A percentile compares a stretch with the other conserved stretches of the same genome.
phyloP scores from a whole-genome alignment of 306 rosid species.

The Sechiopsis laciniata region DNA sequence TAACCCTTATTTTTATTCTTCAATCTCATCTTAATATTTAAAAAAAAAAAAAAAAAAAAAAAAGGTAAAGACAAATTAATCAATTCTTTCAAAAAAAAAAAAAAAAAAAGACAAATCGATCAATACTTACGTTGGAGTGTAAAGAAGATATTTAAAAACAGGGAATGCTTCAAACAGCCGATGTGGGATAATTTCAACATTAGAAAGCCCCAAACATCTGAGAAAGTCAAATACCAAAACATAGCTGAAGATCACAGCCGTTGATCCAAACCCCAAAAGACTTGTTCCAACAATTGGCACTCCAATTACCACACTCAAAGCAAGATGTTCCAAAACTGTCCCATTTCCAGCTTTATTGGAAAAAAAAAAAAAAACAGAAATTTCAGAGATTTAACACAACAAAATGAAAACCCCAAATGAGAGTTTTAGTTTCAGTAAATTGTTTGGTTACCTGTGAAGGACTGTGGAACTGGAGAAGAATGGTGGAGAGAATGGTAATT shows the following conservation, averaged over 20 bases:
- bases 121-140: constrained; percentile 78
- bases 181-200: constrained; percentile 63
- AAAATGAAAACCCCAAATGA: not conserved
- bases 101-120: not conserved
- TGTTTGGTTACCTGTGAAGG: constrained; percentile 47
- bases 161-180: constrained; percentile 49
- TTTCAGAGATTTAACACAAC: not conserved
- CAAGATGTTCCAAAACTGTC: constrained; percentile 60
- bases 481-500: constrained; percentile 79
- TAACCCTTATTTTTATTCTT: not conserved
- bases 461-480: constrained; percentile 60
- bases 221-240: constrained; percentile 60
- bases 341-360: constrained; percentile 56
- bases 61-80: not conserved
- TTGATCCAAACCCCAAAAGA: constrained; percentile 67
- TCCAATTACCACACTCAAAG: constrained; percentile 49
- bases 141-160: constrained; percentile 53
- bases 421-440: not conserved
- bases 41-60: too few relatives aligned
- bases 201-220: constrained; percentile 75
- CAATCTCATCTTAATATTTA: not conserved
- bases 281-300: constrained; percentile 56
- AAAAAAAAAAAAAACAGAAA: not conserved
- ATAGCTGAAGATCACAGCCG: constrained; percentile 40
- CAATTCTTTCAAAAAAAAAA: too few relatives aligned